Percentiles rank a stretch among this genome's conserved stretches.
Conservation (phyloP, 2,329 filamentous ascomycete species). For the Lithohypha guttulata region DNA sequence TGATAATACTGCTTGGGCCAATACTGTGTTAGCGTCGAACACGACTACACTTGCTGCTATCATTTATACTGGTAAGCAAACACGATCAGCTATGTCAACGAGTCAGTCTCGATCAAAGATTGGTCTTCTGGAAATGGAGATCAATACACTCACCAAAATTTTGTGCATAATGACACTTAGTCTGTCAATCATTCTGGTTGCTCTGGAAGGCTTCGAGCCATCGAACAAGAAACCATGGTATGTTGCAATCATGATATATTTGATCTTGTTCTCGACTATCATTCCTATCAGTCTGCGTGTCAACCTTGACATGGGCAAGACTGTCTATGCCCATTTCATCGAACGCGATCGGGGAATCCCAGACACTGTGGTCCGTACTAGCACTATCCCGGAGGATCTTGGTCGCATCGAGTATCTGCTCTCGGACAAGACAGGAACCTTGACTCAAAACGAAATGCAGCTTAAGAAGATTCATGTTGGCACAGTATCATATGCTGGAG, state of each 20-base stretch:
- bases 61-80: conserved; percentile 89
- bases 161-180: conserved; percentile 78
- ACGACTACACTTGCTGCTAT: conserved; percentile 80
- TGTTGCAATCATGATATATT: conserved; percentile 92
- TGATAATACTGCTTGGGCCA: conserved; percentile 97
- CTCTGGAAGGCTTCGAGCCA: conserved; percentile 65
- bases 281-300: conserved; percentile 94
- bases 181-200: conserved; percentile 78
- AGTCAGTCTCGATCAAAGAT: conserved; percentile 87
- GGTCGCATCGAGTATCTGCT: conserved; percentile 92
- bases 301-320: conserved; percentile 94
- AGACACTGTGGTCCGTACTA: conserved; percentile 86
- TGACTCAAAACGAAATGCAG: conserved; percentile 98
- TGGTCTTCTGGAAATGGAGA: conserved; percentile 86
- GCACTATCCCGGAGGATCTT: conserved; percentile 92
- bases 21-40: conserved; percentile 90
- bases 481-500: conserved; percentile 94
- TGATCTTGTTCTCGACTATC: conserved; percentile 98
- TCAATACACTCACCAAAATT: conserved; percentile 95
- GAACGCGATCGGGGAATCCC: conserved; percentile 82
- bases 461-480: conserved; percentile 98
- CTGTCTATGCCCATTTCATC: conserved; percentile 91
- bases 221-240: conserved; percentile 60
- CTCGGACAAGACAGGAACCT: conserved; percentile 94
- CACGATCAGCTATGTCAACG: conserved; percentile 84